These are phyloP conservation scores for Fragaria iinumae DNA, from an alignment of 306 rosid genomes.

Conservation along the genomic window DNA sequence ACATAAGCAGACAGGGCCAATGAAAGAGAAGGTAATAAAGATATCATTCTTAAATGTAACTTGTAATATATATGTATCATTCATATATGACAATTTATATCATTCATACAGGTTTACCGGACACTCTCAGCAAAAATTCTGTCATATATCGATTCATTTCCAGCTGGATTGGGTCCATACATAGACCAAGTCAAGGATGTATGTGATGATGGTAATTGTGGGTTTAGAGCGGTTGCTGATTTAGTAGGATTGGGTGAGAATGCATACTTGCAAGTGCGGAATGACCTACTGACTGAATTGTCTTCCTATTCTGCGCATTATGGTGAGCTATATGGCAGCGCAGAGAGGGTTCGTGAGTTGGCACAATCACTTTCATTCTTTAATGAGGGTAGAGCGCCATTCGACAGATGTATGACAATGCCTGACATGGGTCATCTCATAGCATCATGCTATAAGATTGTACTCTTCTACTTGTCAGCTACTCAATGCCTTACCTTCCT, in stretches of 20 bases:
- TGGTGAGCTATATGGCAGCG: constrained; percentile 16
- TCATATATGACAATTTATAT: not conserved
- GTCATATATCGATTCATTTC: not conserved
- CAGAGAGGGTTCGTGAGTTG: constrained; percentile 20
- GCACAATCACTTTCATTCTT: constrained; percentile 16
- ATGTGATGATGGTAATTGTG: constrained; percentile 16
- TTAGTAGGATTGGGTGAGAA: constrained; percentile 18
- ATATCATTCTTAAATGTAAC: not conserved
- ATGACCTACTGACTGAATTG: constrained; percentile 20
- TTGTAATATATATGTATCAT: not conserved
- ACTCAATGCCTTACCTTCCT: constrained; percentile 17
- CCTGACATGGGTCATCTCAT: constrained; percentile 25
- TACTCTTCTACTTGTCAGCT: constrained; percentile 19
- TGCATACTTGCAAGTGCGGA: constrained; percentile 17
- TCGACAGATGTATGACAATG: constrained; percentile 18
- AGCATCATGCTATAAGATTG: constrained; percentile 17
- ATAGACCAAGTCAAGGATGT: constrained; percentile 14
- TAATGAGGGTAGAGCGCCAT: constrained; percentile 12
- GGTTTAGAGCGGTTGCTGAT: constrained; percentile 21
- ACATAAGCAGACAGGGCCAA: not conserved
- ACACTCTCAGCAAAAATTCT: not conserved
- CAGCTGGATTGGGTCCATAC: constrained; percentile 10
- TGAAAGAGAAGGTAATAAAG: constrained; percentile 15
- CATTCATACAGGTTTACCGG: constrained; percentile 8
- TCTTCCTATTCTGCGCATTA: constrained; percentile 17